Conservation (phyloP, 2,329 filamentous ascomycete genomes). For the Mycocentrospora acerina region DNA sequence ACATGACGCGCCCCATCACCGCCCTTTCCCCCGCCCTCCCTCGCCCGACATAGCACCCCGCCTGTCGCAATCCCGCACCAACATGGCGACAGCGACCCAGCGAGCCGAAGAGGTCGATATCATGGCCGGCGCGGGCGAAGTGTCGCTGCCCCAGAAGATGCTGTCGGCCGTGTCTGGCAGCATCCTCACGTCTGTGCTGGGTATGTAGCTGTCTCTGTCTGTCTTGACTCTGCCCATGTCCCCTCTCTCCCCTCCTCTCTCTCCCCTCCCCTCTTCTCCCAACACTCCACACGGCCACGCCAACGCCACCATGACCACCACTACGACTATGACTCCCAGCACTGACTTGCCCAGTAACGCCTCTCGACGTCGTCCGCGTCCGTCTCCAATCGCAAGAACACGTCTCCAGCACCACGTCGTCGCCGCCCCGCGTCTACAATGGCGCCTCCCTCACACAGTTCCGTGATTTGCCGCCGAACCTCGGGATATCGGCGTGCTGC, state of each 20-base stretch:
- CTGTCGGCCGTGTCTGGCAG: constrained; percentile 89
- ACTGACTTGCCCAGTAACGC: constrained; percentile 67
- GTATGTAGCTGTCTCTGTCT: constrained; percentile 52
- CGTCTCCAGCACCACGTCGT: constrained; percentile 53
- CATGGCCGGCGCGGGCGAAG: constrained; percentile 56
- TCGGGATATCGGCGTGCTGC: constrained; percentile 93
- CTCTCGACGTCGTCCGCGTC: constrained; percentile 93
- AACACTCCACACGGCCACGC: not conserved
- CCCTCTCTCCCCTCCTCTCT: not conserved
- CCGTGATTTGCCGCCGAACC: constrained; percentile 73
- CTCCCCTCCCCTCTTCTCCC: not conserved
- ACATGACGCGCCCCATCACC: constrained; percentile 30
- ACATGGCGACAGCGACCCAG: constrained; percentile 34
- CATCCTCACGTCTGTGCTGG: constrained; percentile 82
- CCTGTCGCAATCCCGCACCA: constrained; percentile 4
- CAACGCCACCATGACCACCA: not conserved
- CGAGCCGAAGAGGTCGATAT: constrained; percentile 47
- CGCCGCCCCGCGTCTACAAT: constrained; percentile 45
- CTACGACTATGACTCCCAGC: constrained; percentile 1
- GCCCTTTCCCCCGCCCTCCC: constrained; percentile 23
- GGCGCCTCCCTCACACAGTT: constrained; percentile 46
- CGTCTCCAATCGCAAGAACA: constrained; percentile 83
- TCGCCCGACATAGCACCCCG: constrained; percentile 35
- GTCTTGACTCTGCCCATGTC: not conserved
- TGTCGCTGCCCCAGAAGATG: constrained; percentile 90